Percentiles rank a stretch among this genome's conserved stretches.
Conservation (phyloP, 352 stramenopile genomes). For the Phytophthora pluvialis region DNA sequence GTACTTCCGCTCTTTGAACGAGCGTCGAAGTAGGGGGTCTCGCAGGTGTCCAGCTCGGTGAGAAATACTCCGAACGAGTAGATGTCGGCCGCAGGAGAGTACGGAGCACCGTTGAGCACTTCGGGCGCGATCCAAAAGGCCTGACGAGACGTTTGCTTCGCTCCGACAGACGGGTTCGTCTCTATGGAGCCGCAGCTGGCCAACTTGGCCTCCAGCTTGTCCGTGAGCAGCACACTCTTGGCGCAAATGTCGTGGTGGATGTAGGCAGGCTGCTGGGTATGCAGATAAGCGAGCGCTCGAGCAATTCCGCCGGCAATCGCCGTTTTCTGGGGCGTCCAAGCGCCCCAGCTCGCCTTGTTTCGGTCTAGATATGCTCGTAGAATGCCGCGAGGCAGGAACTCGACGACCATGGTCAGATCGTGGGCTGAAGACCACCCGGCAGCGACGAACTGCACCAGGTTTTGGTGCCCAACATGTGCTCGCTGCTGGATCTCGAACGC, state of each 20-base stretch:
- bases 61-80: conserved; percentile 66
- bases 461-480: conserved; percentile 47
- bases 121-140: conserved; percentile 52
- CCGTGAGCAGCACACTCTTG: conserved; percentile 32
- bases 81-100: conserved; percentile 60
- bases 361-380: conserved; percentile 22
- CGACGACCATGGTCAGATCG: conserved; percentile 22
- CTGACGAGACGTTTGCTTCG: conserved; percentile 13
- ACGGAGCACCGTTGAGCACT: conserved; percentile 54
- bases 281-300: conserved; percentile 36
- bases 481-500: conserved; percentile 51
- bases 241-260: conserved; percentile 22
- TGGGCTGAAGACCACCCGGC: conserved; percentile 47
- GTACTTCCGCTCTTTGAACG: conserved; percentile 8
- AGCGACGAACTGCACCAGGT: conserved; percentile 66
- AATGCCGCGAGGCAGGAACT: conserved; percentile 27
- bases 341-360: conserved; percentile 1
- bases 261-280: conserved; percentile 20
- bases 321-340: conserved; percentile 35
- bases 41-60: conserved; percentile 44
- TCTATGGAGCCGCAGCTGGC: conserved; percentile 23
- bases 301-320: conserved; percentile 31
- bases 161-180: conserved; percentile 2
- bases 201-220: conserved; percentile 27
- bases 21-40: conserved; percentile 25